Evolutionary conservation across 306 rosid species (phyloP).

Genomic region (Canavalia ensiformis): DNA sequence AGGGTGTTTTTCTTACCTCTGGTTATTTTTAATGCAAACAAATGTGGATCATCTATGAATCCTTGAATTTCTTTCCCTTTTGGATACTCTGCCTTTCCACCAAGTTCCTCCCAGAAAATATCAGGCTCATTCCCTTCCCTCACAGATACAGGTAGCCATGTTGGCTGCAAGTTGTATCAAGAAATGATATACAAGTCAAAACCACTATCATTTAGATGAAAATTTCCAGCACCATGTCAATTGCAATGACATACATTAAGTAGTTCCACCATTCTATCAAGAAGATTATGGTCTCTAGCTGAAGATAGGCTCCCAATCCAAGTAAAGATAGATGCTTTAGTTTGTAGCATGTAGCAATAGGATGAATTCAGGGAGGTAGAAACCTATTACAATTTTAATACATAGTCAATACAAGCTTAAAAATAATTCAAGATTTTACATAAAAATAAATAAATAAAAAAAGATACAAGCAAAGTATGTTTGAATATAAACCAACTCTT

Average conservation of each 20-base stretch:
- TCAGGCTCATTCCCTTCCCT: conserved; percentile 97
- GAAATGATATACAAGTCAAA: conserved; percentile 34
- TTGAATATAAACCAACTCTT: conserved; percentile 5
- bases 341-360: conserved; percentile 87
- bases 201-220: conserved; percentile 6
- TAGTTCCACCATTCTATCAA: conserved; percentile 83
- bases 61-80: conserved; percentile 79
- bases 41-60: conserved; percentile 79
- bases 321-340: conserved; percentile 67
- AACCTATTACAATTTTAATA: conserved; percentile 64
- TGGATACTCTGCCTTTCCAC: conserved; percentile 81
- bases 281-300: conserved; percentile 85
- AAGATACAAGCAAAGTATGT: not conserved
- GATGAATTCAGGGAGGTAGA: conserved; percentile 89
- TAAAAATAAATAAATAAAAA: conserved; percentile 17
- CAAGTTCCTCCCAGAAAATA: conserved; percentile 78
- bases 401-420: conserved; percentile 33
- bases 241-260: conserved; percentile 69
- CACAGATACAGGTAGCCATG: conserved; percentile 80
- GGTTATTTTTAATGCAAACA: conserved; percentile 69
- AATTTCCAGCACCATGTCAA: conserved; percentile 10
- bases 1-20: conserved; percentile 69
- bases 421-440: conserved; percentile 12
- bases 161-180: conserved; percentile 67
- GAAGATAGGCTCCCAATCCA: conserved; percentile 93